Evolutionary conservation across 345 rosid species (phyloP).

Genomic region (Passiflora organensis): DNA sequence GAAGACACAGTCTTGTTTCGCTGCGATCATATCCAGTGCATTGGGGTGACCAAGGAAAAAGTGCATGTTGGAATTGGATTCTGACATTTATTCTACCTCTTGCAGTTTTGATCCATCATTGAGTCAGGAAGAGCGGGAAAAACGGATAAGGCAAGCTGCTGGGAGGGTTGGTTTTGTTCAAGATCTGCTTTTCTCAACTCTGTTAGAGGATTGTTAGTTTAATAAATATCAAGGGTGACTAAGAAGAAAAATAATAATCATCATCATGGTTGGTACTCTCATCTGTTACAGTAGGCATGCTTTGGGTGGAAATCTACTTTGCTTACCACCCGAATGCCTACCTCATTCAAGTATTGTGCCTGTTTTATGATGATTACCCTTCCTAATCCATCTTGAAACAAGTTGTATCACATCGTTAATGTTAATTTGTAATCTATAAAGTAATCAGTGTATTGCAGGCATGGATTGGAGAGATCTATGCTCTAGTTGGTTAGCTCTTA

Average conservation of each 20-base stretch:
- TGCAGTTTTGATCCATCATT: slow-evolving; percentile 55
- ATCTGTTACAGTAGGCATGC: slow-evolving; percentile 11
- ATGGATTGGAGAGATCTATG: too few relatives aligned
- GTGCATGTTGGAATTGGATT: not conserved
- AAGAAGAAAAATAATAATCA: slow-evolving; percentile 15
- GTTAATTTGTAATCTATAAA: slow-evolving; percentile 12
- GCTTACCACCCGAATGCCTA: slow-evolving; percentile 1
- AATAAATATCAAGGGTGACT: slow-evolving; percentile 20
- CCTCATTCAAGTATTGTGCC: not conserved
- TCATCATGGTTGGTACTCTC: slow-evolving; percentile 6
- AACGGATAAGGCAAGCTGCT: slow-evolving; percentile 44
- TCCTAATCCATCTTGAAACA: slow-evolving; percentile 7
- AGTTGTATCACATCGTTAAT: slow-evolving; percentile 17
- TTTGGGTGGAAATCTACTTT: slow-evolving; percentile 13
- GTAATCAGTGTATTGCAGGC: not conserved
- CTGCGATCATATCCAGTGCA: not conserved
- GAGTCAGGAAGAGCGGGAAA: slow-evolving; percentile 51
- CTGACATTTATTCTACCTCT: not conserved
- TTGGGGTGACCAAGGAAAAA: not conserved
- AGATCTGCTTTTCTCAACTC: slow-evolving; percentile 44
- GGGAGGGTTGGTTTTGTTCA: slow-evolving; percentile 55
- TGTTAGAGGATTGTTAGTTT: slow-evolving; percentile 27
- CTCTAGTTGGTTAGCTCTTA: too few relatives aligned
- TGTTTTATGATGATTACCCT: slow-evolving; percentile 5
- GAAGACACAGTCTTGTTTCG: not conserved